A percentile compares a stretch with the other conserved stretches of the same genome.
Conservation (phyloP, 148 eudicot genomes). For the Rhododendron mucronatum region DNA sequence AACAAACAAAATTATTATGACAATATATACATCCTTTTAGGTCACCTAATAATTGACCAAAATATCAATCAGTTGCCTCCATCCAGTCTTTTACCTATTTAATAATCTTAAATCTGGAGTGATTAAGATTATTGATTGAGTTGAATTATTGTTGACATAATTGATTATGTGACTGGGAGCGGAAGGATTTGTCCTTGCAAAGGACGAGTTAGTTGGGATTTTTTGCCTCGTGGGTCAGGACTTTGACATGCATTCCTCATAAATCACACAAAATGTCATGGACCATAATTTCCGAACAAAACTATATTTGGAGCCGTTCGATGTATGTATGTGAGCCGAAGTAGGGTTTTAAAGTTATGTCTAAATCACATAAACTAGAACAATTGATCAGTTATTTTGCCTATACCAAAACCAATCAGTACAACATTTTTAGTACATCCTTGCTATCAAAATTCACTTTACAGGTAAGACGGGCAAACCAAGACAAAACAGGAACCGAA, state of each 20-base stretch:
- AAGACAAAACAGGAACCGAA: slow-evolving; percentile 8
- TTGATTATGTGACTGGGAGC: neutral
- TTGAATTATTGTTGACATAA: neutral
- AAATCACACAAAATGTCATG: too few species aligned
- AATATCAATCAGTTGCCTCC: neutral
- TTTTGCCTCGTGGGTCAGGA: neutral
- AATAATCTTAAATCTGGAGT: neutral
- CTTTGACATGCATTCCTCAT: neutral
- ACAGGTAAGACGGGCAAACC: slow-evolving; percentile 36
- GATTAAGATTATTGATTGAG: neutral
- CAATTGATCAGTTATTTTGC: slow-evolving; percentile 11
- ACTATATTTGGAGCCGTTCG: neutral
- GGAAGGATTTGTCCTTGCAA: neutral
- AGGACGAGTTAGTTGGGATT: neutral
- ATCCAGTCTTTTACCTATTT: neutral
- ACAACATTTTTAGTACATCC: slow-evolving; percentile 41
- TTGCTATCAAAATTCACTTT: slow-evolving; percentile 54
- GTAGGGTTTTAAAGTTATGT: neutral
- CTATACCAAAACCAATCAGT: slow-evolving; percentile 22
- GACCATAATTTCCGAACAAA: neutral
- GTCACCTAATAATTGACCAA: neutral
- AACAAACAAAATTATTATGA: neutral
- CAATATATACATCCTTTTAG: neutral
- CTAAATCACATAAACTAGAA: neutral
- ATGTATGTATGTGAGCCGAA: neutral